Conservation (phyloP, 768 basidiomycete species). For the Leucocoprinus sp. region DNA sequence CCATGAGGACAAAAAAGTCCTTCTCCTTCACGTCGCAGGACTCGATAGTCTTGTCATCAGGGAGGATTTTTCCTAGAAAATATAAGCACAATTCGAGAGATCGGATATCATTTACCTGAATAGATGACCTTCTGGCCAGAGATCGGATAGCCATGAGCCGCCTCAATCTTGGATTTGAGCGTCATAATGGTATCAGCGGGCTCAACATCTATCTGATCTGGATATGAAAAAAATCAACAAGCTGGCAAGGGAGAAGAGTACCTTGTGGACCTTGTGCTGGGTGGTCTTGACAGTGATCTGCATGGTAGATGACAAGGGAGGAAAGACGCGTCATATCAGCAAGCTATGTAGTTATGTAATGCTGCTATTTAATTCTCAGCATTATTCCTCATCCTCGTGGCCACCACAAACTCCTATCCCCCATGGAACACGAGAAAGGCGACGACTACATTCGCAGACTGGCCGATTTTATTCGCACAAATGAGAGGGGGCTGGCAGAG, state of each 20-base stretch:
- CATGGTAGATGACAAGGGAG: conserved; percentile 40
- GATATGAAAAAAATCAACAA: neutral
- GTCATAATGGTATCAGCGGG: conserved; percentile 61
- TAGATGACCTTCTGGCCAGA: conserved; percentile 90
- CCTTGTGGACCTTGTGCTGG: conserved; percentile 86
- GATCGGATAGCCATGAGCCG: conserved; percentile 64
- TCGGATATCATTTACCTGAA: conserved; percentile 46
- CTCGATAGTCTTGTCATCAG: conserved; percentile 81
- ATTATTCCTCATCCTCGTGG: too few relatives aligned
- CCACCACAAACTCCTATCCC: conserved; percentile 11
- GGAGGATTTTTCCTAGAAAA: conserved; percentile 76
- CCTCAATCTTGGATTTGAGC: conserved; percentile 80
- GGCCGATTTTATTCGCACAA: conserved; percentile 61
- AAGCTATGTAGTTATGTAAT: neutral
- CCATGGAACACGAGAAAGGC: conserved; percentile 46
- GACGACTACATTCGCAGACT: conserved; percentile 70
- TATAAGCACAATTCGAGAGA: conserved; percentile 1
- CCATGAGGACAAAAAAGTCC: conserved; percentile 99
- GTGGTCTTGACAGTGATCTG: conserved; percentile 95
- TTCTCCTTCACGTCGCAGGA: conserved; percentile 94
- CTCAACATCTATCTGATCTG: conserved; percentile 74
- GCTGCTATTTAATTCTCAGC: conserved; percentile 1
- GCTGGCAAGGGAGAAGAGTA: conserved; percentile 20
- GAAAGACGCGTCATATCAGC: conserved; percentile 13
- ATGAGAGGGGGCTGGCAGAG: conserved; percentile 69